Base-by-base conservation (phyloP, 176 grass and related monocot species). In the Ensete ventricosum region DNA sequence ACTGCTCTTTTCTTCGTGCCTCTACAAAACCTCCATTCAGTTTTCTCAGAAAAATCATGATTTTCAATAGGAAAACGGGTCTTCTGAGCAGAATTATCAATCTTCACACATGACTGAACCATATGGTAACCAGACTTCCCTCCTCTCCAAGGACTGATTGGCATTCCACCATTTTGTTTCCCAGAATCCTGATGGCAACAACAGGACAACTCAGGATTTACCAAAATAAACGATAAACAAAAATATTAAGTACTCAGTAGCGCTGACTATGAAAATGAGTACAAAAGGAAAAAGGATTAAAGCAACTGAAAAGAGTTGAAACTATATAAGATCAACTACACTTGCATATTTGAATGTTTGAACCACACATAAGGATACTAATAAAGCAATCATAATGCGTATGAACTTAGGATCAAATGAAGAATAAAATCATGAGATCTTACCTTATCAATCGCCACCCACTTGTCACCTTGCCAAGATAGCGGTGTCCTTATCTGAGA, bases 391-490 rank as follows among this genome's bases (percentile, higher is more conserved):
- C 34, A 43, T 43, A 43, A 43, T 43, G 34, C 34, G 6, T 43
- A 43, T 43, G 34, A 43, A 43, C 34, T 43, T 34, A 6, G 34
- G 34, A 43, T 43, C 34, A 43, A 43, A 43, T 0, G 34, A 43
- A 4, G 34, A 43, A 43, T 6, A 43, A 43, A 43, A 43, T 43
- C 3, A 43, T 6, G 34, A 43, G 34, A 43, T 43, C 23, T 43
- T 75, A 96, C 92, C 89, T 96, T 96, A 54, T 77, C 64, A 77
- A 83, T 83, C 34, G 60, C 72, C 77, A 89, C 50, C 92, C 92
- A 96, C 83, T 85, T 83, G 74, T 77, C 78, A 79, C 85, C 83
- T 75, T 87, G 53, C 92, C 92, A 96, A 54, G 82, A 84, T 64
- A 78, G 81, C 67, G 82, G 83, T 48, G 69, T 67, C 77, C 92